A percentile compares a stretch with the other conserved stretches of the same genome.
phyloP scores from a whole-genome alignment of 768 basidiomycete genomes.

The Pulveroboletus sp. region DNA sequence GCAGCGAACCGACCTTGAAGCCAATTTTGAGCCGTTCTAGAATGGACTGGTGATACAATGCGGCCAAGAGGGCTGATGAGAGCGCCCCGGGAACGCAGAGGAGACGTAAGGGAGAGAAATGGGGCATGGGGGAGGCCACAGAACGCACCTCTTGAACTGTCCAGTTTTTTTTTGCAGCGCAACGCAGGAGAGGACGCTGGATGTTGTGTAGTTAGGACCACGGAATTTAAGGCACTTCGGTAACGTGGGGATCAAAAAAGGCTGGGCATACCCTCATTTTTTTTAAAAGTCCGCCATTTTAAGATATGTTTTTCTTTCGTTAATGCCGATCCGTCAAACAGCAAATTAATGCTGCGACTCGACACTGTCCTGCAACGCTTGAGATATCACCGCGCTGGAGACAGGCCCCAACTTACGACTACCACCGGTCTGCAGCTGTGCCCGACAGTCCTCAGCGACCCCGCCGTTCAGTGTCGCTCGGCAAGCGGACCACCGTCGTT shows the following conservation, averaged over 20 bases:
- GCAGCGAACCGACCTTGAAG: conserved; percentile 50
- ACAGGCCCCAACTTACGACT: neutral
- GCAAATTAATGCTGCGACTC: neutral
- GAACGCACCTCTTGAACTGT: conserved; percentile 43
- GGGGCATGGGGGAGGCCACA: conserved; percentile 10
- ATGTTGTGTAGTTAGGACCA: conserved; percentile 28
- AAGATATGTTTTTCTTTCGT: conserved; percentile 22
- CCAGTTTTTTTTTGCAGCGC: conserved; percentile 28
- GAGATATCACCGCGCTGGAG: neutral
- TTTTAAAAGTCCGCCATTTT: conserved; percentile 32
- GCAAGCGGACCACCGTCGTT: conserved; percentile 7
- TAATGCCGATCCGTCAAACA: conserved; percentile 22
- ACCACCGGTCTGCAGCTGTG: neutral
- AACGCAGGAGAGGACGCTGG: conserved; percentile 31
- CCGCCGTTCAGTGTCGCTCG: neutral
- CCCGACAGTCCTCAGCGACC: neutral
- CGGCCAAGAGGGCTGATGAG: conserved; percentile 43
- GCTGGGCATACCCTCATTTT: conserved; percentile 31
- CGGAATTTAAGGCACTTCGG: conserved; percentile 40
- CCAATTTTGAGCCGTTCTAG: conserved; percentile 73
- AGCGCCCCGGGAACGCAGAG: conserved; percentile 23
- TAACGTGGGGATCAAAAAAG: conserved; percentile 38
- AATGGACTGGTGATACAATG: conserved; percentile 80
- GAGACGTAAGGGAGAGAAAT: conserved; percentile 13
- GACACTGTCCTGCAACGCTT: neutral